Evolutionary conservation across 2,329 filamentous ascomycete species (phyloP).

Genomic region (Phyllachora maydis): DNA sequence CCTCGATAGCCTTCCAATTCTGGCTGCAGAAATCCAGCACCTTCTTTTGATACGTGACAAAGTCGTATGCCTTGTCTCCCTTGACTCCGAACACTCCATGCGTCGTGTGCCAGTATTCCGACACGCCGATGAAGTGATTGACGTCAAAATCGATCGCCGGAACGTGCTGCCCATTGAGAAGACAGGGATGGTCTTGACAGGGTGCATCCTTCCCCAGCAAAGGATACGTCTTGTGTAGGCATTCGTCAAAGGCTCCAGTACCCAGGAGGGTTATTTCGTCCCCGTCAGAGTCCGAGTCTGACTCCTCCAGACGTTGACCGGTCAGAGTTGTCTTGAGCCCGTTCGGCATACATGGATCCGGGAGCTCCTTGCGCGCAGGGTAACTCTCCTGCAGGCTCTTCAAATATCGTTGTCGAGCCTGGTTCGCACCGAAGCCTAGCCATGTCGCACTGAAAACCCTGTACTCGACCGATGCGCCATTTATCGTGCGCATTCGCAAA

Average conservation of each 20-base stretch:
- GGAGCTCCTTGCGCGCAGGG: conserved; percentile 34
- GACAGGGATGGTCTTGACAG: conserved; percentile 65
- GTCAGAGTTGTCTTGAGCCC: conserved; percentile 55
- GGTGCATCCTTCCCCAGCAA: conserved; percentile 75
- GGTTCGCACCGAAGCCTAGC: conserved; percentile 93
- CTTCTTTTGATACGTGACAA: conserved; percentile 68
- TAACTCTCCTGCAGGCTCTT: conserved; percentile 19
- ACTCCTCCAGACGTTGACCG: conserved; percentile 31
- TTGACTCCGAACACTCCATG: conserved; percentile 75
- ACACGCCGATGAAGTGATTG: conserved; percentile 94
- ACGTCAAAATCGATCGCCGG: conserved; percentile 93
- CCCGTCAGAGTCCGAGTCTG: conserved; percentile 9
- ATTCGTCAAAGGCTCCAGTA: conserved; percentile 75
- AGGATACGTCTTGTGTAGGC: conserved; percentile 62
- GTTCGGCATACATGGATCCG: conserved; percentile 76
- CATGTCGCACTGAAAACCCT: conserved; percentile 89
- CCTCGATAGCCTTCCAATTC: conserved; percentile 59
- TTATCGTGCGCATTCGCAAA: conserved; percentile 63
- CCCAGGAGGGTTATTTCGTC: conserved; percentile 43
- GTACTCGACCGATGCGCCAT: conserved; percentile 62
- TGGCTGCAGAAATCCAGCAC: conserved; percentile 72
- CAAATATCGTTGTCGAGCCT: conserved; percentile 75
- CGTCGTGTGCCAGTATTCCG: conserved; percentile 97
- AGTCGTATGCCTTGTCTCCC: conserved; percentile 72
- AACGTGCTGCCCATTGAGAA: conserved; percentile 79